These are phyloP conservation scores for Syzygium aqueum DNA, from an alignment of 345 rosid genomes.

Conservation along the genomic window DNA sequence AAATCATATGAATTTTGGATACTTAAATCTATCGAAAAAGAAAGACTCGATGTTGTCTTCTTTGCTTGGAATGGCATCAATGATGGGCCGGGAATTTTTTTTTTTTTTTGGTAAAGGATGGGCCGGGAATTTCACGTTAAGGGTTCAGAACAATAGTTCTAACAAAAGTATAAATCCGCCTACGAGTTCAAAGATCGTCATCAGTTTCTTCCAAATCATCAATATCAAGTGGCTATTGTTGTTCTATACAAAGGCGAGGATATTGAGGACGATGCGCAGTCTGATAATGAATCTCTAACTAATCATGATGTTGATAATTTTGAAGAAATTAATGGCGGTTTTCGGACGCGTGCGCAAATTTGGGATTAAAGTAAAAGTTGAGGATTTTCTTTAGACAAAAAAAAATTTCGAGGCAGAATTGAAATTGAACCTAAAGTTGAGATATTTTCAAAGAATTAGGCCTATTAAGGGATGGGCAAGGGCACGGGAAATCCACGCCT, in stretches of 20 bases:
- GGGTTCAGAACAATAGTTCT: neutral
- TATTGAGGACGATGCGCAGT: accelerated
- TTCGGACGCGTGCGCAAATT: neutral
- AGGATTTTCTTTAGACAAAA: neutral
- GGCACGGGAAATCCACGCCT: neutral
- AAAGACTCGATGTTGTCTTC: neutral
- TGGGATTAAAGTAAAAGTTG: neutral
- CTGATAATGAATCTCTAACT: neutral
- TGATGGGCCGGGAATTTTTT: neutral
- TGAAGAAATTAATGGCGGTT: accelerated
- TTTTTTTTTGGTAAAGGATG: too few relatives aligned
- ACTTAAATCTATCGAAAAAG: neutral
- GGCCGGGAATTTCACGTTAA: neutral
- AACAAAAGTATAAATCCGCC: neutral
- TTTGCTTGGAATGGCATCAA: neutral
- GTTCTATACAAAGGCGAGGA: neutral
- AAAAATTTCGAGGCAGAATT: too few relatives aligned
- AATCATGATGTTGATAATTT: accelerated
- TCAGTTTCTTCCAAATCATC: neutral
- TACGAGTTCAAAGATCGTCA: neutral
- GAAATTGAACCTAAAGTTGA: too few relatives aligned
- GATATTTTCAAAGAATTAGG: neutral
- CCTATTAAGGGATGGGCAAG: neutral
- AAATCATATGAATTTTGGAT: neutral
- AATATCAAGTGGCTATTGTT: neutral